Base-by-base conservation (phyloP, 257 asterid species). In the Vinca minor region DNA sequence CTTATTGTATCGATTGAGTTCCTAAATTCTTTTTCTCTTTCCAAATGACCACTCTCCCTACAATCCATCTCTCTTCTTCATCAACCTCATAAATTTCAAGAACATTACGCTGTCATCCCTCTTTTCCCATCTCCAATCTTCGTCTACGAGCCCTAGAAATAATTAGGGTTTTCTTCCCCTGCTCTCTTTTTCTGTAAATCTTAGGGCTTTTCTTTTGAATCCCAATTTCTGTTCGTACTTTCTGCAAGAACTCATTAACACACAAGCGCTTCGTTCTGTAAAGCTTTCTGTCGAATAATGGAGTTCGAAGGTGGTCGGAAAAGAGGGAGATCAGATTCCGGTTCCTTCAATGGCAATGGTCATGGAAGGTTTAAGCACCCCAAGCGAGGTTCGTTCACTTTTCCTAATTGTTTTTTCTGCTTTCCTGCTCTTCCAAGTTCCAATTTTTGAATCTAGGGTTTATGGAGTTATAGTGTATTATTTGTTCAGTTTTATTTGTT, bases 301-400 rank as follows among this genome's bases (percentile, higher is more conserved):
- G 94, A 85, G 66, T 79, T 77, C 59, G 83, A 82, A 71, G 75
- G 82, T 48, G 83, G 71, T 72, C 78, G 74, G 41, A 87, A 84
- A 67, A 81, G 92, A 69, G 79, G 78, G n/a, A 74, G 84, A 62
- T 66, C 67, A 9, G 87, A 84, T 5, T 13, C 26, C 8, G 84
- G 74, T 48, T 71, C 84, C 29, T 23, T 70, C 66, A 84, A 87
- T 65, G 89, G 86, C 65, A 81, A 80, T 74, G 91, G 88, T 36
- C 70, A 74, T n/a, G 64, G 50, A 45, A 62, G 50, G 54, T 42
- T 72, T 59, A 87, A 87, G 87, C 85, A 77, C 73, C 72, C 79
- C 26, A 84, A 78, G 70, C 80, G 62, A 87, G 95, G 95, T 85
- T 14, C 35, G 45, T n/a, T 21, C 14, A 17, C 41, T 17, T 26